Conservation (phyloP, 306 rosid genomes). For the Glycine tomentella region DNA sequence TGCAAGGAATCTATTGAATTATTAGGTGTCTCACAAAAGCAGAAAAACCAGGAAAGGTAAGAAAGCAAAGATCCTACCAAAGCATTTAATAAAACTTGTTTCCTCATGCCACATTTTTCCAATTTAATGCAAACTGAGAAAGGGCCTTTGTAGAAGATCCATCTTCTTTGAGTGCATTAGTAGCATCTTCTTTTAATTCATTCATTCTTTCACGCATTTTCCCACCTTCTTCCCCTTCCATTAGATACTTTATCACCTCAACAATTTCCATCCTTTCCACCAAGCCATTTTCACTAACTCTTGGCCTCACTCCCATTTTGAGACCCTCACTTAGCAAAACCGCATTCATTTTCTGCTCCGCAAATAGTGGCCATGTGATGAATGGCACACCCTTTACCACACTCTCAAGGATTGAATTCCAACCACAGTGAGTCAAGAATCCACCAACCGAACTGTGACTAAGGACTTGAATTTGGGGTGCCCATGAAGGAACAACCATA, state of each 20-base stretch:
- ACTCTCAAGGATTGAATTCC: constrained; percentile 29
- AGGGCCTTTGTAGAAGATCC: constrained; percentile 38
- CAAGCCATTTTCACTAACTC: constrained; percentile 5
- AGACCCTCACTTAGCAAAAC: constrained; percentile 26
- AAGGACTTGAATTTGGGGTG: constrained; percentile 32
- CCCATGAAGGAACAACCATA: constrained; percentile 38
- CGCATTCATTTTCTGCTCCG: constrained; percentile 41
- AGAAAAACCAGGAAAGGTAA: not conserved
- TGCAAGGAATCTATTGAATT: not conserved
- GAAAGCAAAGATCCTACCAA: not conserved
- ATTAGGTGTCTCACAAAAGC: not conserved
- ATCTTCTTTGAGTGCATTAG: constrained; percentile 7
- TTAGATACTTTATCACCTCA: constrained; percentile 11
- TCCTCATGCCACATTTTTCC: not conserved
- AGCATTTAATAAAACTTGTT: not conserved
- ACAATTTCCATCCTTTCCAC: constrained; percentile 11
- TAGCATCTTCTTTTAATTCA: constrained; percentile 8
- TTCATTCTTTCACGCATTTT: constrained; percentile 8
- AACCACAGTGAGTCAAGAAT: constrained; percentile 39
- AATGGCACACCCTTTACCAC: constrained; percentile 5
- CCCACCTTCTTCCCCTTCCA: constrained; percentile 22
- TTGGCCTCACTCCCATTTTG: constrained; percentile 36
- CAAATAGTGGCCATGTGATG: constrained; percentile 43
- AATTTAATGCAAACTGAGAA: constrained; percentile 29
- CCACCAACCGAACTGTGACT: constrained; percentile 34